Evolutionary conservation across 1,284 basidiomycete genomes (phyloP), one percentile per base, ranked within the genome.

Genomic region (Uromyces viciae-fabae): DNA sequence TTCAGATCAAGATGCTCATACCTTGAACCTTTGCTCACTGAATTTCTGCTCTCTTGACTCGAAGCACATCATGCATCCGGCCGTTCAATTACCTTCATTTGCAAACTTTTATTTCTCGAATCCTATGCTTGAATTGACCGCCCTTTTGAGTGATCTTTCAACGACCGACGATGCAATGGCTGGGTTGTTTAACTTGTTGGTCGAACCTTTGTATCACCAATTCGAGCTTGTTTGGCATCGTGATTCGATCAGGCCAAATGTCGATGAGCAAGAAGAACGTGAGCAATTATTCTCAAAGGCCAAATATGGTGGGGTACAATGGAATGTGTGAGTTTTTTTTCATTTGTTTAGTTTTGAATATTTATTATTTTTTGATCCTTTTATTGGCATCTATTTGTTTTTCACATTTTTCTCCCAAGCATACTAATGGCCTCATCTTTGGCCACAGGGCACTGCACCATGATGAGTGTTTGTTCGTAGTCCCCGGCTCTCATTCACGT

Each of bases 31-130:
- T 52, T 15, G 14, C n/a, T n/a, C n/a, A n/a, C n/a, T n/a, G n/a
- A n/a, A n/a, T n/a, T n/a, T n/a, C n/a, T 2, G 22, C 42, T 17
- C 33, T 28, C 36, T 43, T 25, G 7, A 40, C 42, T 62, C 19
- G 38, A n/a, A 76, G 75, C 75, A 76, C 31, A 66, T 76, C 60
- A 76, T 76, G 75, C 75, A 76, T 38, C 75, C 75, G 15, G 60
- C 58, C 17, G 42, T 76, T 8, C 17, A 66, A 25, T 60, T 64
- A 49, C 60, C 75, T 36, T 58, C 60, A 2, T 76, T 76, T 52
- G 56, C 60, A 22, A 42, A 28, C 28, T 66, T 64, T 28, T 76
- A 76, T 33, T 76, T 76, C 38, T 76, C 75, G 5, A 14, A 38
- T 36, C 43, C 36, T 52, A 76, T 76, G 75, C 15, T 76, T 46